Percentiles rank a stretch among this genome's conserved stretches.
These are phyloP conservation scores for Rubia occidens DNA, from an alignment of 305 asterid species.

Conservation along the genomic window DNA sequence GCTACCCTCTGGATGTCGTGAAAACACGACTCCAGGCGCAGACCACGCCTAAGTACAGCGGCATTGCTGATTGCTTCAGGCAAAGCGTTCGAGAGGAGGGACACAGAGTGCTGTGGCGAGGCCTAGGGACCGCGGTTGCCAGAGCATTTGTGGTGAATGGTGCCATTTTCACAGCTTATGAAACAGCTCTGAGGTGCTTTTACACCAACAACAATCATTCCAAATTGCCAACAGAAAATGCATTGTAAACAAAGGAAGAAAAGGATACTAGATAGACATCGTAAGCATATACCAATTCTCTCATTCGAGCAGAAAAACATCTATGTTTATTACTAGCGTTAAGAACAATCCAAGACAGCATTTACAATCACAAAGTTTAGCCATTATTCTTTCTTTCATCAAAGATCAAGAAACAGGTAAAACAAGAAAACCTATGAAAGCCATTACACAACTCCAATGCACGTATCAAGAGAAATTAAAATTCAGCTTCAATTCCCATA, in stretches of 20 bases:
- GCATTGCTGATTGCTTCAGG: conserved; percentile 49
- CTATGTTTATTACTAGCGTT: not conserved
- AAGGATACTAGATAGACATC: not conserved
- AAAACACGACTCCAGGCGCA: conserved; percentile 71
- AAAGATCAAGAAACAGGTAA: not conserved
- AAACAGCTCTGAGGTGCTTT: conserved; percentile 48
- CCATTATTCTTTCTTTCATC: conserved; percentile 7
- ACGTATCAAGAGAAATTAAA: not conserved
- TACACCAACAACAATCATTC: conserved; percentile 20
- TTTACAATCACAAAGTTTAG: not conserved
- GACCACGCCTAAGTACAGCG: conserved; percentile 27
- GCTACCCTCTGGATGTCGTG: conserved; percentile 67
- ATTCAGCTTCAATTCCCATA: conserved; percentile 17
- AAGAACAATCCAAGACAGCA: not conserved
- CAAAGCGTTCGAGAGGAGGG: conserved; percentile 50
- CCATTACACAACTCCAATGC: conserved; percentile 12
- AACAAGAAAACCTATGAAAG: not conserved
- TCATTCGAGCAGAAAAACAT: not conserved
- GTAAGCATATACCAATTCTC: not conserved
- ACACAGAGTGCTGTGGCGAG: conserved; percentile 53
- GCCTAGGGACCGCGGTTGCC: conserved; percentile 53
- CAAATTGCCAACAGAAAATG: conserved; percentile 22
- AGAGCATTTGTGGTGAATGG: conserved; percentile 75
- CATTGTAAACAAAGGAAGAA: conserved; percentile 7
- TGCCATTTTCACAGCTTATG: conserved; percentile 60